Conservation (phyloP, 805 yeast species). For the Candida insectorum region DNA sequence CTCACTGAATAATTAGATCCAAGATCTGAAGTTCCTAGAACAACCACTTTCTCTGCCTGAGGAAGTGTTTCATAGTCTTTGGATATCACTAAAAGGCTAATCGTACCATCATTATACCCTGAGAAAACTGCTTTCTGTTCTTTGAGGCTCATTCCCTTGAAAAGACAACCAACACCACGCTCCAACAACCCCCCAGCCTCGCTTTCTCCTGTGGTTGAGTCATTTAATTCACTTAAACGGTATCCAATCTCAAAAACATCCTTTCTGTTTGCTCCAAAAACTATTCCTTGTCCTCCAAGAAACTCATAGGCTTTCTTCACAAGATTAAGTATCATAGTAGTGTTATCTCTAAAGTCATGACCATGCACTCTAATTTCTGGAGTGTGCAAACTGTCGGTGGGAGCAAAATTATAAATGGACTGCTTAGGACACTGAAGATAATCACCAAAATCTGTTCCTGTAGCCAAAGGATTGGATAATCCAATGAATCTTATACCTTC, state of each 20-base stretch:
- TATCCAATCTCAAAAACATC: slow-evolving; percentile 6
- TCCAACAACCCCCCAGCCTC: slow-evolving; percentile 42
- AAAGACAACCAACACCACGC: slow-evolving; percentile 64
- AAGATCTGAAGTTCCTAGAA: slow-evolving; percentile 67
- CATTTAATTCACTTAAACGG: slow-evolving; percentile 18
- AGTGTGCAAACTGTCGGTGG: slow-evolving; percentile 55
- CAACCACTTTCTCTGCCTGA: slow-evolving; percentile 49
- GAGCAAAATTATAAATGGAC: slow-evolving; percentile 66
- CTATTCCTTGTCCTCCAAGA: slow-evolving; percentile 21
- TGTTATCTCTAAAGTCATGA: slow-evolving; percentile 40
- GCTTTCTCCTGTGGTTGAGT: slow-evolving; percentile 37
- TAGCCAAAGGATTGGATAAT: slow-evolving; percentile 65
- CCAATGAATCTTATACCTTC: slow-evolving; percentile 58
- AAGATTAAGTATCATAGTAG: slow-evolving; percentile 41
- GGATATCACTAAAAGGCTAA: slow-evolving; percentile 59
- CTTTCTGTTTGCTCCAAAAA: slow-evolving; percentile 9
- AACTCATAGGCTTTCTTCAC: slow-evolving; percentile 47
- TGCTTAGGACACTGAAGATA: slow-evolving; percentile 77
- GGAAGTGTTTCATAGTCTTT: slow-evolving; percentile 48
- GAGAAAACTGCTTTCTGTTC: slow-evolving; percentile 58
- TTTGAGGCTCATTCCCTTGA: slow-evolving; percentile 50
- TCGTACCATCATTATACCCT: slow-evolving; percentile 46
- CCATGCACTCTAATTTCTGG: slow-evolving; percentile 55
- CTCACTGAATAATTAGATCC: slow-evolving; percentile 75
- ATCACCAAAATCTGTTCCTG: slow-evolving; percentile 73